phyloP scores from a whole-genome alignment of 495 filamentous ascomycete species.

The Acidiella bohemica region DNA sequence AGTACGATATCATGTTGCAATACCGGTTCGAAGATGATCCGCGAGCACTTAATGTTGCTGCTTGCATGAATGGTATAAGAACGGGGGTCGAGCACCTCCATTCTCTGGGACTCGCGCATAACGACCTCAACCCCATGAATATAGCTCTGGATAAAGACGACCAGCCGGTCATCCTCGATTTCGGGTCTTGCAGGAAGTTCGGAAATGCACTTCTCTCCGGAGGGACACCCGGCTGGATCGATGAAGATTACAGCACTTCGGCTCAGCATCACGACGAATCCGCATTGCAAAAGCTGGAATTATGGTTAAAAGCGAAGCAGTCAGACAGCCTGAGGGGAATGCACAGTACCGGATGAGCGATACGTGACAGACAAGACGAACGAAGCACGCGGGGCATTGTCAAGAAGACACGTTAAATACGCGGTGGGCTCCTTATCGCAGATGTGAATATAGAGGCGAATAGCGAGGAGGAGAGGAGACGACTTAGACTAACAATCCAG shows the following conservation, averaged over 20 bases:
- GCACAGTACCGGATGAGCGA: not conserved
- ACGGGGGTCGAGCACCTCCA: constrained; percentile 15
- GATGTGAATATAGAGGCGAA: not conserved
- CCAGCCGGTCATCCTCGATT: constrained; percentile 16
- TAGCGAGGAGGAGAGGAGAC: not conserved
- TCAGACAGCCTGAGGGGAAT: no score
- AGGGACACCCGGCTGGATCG: constrained; percentile 10
- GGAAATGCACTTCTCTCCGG: constrained; percentile 11
- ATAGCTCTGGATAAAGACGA: constrained; percentile 6
- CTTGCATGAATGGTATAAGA: constrained; percentile 8
- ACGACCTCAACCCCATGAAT: constrained; percentile 14
- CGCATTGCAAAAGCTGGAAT: constrained; percentile 12
- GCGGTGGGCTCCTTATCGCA: not conserved
- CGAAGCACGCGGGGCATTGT: not conserved
- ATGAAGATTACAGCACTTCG: not conserved
- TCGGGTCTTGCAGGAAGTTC: constrained; percentile 18
- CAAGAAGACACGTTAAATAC: not conserved
- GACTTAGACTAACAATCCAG: not conserved
- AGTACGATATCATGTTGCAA: constrained; percentile 11
- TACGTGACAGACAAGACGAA: not conserved
- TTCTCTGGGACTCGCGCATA: constrained; percentile 20
- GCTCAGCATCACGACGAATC: constrained; percentile 12
- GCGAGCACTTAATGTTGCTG: constrained; percentile 7
- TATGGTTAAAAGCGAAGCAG: constrained; percentile 11
- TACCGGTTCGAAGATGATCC: constrained; percentile 11